Conservation (phyloP, 2,329 filamentous ascomycete species). For the Penicillium janthinellum region DNA sequence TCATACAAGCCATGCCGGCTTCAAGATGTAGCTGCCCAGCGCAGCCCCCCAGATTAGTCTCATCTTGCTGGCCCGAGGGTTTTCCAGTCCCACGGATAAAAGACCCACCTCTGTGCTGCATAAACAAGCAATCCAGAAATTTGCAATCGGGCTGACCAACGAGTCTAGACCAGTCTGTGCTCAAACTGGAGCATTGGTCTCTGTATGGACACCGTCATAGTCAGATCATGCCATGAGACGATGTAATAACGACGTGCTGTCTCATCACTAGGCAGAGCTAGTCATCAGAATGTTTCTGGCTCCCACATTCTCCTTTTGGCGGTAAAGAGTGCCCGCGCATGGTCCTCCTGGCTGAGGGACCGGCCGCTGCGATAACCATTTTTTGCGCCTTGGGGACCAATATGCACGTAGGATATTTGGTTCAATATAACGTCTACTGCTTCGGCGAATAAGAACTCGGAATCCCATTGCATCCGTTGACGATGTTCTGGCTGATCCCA, state of each 20-base stretch:
- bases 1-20: not conserved
- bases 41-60: not conserved
- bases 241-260: not conserved
- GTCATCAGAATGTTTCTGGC: slow-evolving; percentile 18
- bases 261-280: not conserved
- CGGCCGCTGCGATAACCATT: not conserved
- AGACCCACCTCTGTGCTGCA: not conserved
- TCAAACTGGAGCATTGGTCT: not conserved
- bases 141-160: not conserved
- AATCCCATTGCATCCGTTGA: not conserved
- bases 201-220: slow-evolving; percentile 1
- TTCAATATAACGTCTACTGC: slow-evolving; percentile 31
- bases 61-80: not conserved
- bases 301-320: slow-evolving; percentile 41
- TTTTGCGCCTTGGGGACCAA: not conserved
- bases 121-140: not conserved
- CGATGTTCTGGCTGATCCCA: slow-evolving; percentile 10
- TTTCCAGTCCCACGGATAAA: not conserved
- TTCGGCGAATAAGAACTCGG: slow-evolving; percentile 14
- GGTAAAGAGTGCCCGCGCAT: slow-evolving; percentile 39
- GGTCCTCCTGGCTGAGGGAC: slow-evolving; percentile 22
- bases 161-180: slow-evolving; percentile 7
- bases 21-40: not conserved
- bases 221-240: not conserved
- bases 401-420: slow-evolving; percentile 26